Percentiles rank a stretch among this genome's conserved stretches.
phyloP scores from a whole-genome alignment of 176 grass and related monocot genomes.

The Bonia amplexicaulis region DNA sequence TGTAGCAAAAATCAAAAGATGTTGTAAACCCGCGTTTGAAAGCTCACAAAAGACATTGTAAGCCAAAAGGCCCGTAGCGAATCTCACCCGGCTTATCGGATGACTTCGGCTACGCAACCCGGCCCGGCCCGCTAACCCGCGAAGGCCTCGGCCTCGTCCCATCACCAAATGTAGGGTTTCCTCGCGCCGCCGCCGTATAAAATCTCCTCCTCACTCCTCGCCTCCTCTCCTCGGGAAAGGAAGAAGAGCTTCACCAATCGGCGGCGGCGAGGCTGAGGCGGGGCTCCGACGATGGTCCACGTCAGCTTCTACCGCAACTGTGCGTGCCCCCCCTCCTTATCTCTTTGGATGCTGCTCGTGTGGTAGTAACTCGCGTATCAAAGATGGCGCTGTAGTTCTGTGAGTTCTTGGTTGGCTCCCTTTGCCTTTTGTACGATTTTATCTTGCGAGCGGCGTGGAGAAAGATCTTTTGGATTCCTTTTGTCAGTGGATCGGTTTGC shows the following conservation, averaged over 20 bases:
- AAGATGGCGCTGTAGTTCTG: neutral
- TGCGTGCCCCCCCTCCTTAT: neutral
- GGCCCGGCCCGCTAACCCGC: neutral
- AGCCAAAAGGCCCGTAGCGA: too few species aligned
- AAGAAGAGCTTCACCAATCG: neutral
- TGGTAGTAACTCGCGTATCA: neutral
- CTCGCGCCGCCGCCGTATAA: neutral
- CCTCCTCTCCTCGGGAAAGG: neutral
- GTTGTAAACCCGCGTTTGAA: too few species aligned
- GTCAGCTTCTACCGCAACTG: conserved; percentile 44
- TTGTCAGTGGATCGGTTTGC: neutral
- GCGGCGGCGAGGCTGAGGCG: conserved; percentile 5
- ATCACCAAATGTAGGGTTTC: neutral
- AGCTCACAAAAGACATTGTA: too few species aligned
- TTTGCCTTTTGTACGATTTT: neutral
- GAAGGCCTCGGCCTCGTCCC: neutral
- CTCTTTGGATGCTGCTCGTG: neutral
- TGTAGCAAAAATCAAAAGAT: too few species aligned
- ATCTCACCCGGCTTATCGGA: neutral
- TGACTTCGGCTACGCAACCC: neutral
- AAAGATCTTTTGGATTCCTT: neutral
- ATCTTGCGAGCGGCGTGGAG: neutral
- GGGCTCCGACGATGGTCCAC: conserved; percentile 28
- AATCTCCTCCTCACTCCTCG: neutral
- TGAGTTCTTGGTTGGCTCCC: neutral